Percentiles rank a stretch among this genome's conserved stretches.
Evolutionary conservation across 305 asterid genomes (phyloP).

Genomic region (Fraxinus velutina): DNA sequence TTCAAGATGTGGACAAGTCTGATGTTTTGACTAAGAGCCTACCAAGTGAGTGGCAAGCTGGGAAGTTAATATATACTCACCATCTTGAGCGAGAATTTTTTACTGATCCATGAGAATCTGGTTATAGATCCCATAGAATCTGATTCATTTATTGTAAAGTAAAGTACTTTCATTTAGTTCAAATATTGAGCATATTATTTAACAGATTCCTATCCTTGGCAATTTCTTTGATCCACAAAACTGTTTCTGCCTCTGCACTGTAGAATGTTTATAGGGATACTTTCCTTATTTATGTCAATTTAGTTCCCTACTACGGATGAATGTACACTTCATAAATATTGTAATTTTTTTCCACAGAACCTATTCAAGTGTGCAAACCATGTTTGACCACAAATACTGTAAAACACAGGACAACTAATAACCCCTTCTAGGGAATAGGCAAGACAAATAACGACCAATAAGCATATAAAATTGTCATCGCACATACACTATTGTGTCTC

Average conservation of each 20-base stretch:
- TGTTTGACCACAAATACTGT: neutral
- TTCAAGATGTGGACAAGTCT: neutral
- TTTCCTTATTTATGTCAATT: neutral
- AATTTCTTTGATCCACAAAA: neutral
- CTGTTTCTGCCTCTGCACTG: neutral
- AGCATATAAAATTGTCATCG: constrained; percentile 14
- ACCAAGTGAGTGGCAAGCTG: neutral
- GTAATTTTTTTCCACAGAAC: neutral
- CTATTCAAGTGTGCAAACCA: neutral
- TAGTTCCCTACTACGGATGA: neutral
- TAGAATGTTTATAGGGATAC: neutral
- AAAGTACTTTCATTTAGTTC: neutral
- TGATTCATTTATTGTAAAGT: neutral
- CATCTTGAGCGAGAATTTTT: neutral
- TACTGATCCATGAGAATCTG: neutral
- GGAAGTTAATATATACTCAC: neutral
- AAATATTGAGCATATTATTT: neutral
- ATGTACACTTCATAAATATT: neutral
- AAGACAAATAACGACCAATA: constrained; percentile 9
- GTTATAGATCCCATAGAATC: neutral
- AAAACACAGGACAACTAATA: constrained; percentile 7
- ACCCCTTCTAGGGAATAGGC: constrained; percentile 7
- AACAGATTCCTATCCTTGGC: neutral
- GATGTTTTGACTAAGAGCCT: neutral
- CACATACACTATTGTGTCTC: constrained; percentile 8